Evolutionary conservation across 1,284 basidiomycete species (phyloP).

Genomic region (Pseudozyma tsukubaensis): DNA sequence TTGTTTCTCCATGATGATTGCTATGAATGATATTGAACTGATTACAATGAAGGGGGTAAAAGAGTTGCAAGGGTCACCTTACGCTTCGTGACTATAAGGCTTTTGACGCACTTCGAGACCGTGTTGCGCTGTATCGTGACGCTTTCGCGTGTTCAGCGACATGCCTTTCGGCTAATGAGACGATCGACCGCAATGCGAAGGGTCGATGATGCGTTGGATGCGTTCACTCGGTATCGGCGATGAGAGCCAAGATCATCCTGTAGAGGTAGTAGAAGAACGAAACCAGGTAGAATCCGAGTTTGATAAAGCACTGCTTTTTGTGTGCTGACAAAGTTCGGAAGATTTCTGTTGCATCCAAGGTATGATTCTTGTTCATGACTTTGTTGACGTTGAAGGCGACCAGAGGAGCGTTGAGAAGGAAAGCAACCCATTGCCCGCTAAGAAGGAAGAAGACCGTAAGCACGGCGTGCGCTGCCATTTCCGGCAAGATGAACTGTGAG

Average conservation of each 20-base stretch:
- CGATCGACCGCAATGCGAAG: no score
- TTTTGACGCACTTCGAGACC: no score
- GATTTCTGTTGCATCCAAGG: conserved; percentile 99
- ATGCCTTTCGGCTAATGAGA: no score
- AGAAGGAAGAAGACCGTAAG: conserved; percentile 82
- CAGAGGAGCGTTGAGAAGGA: conserved; percentile 90
- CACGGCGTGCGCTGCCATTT: conserved; percentile 89
- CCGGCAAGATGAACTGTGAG: conserved; percentile 91
- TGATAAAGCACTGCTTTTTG: conserved; percentile 86
- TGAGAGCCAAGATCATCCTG: conserved; percentile 59
- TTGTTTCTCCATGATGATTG: no score
- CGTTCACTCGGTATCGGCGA: conserved; percentile 48
- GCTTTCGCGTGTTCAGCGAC: no score
- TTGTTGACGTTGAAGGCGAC: conserved; percentile 94
- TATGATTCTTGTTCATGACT: conserved; percentile 94
- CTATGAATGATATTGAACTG: no score
- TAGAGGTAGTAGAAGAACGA: conserved; percentile 69
- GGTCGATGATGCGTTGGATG: not conserved
- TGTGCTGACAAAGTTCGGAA: conserved; percentile 93
- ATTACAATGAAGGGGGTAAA: no score
- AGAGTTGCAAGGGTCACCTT: no score
- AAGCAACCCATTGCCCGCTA: conserved; percentile 85
- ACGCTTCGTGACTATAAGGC: no score
- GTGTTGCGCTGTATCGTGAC: no score
- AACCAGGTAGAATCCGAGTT: conserved; percentile 66